Evolutionary conservation across 805 yeast species (phyloP), one percentile per base, ranked within the genome.

Genomic region (Wickerhamiella parazyma): DNA sequence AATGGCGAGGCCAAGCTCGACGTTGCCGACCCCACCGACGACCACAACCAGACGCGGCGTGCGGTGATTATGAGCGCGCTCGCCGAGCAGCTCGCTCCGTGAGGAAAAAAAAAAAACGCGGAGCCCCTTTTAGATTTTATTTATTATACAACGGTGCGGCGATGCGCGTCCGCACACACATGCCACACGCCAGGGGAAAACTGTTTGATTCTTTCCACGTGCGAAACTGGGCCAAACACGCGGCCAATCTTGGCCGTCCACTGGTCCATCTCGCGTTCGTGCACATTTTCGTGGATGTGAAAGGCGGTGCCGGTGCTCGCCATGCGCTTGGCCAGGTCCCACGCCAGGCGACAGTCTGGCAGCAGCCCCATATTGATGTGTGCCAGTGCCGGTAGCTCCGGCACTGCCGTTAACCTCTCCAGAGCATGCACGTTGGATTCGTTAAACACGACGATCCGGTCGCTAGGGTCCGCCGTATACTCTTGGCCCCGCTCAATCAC

Each of bases 151-250:
- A n/a, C n/a, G n/a, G n/a, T n/a, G n/a, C n/a, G n/a, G n/a, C n/a
- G n/a, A 35, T 12, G 17, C 38, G 62, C 61, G 48, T 75, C 80
- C 2, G 70, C 64, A 37, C 82, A 81, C 1, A 81, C 63, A 51
- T 84, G 95, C 78, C 82, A 78, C 1, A 85, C 76, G 39, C 80
- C 89, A 0, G 95, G 95, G 0, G 94, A 93, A 67, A 77, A 84
- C 0, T 89, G 80, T 61, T 84, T 85, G 44, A 85, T 81, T 50
- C 65, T 71, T 49, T 80, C 84, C 8, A 78, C 47, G 47, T 73
- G 76, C 1, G 52, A 8, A 9, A 59, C 60, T 6, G 31, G 4
- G 10, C 51, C 52, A 24, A 66, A 52, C 12, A 41, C 41, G 2
- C 17, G 4, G 2, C 36, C 35, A 2, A 63, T 57, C 3, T 50